Evolutionary conservation across 1,139 yeast species (phyloP).

Genomic region (Kodamaea ohmeri): DNA sequence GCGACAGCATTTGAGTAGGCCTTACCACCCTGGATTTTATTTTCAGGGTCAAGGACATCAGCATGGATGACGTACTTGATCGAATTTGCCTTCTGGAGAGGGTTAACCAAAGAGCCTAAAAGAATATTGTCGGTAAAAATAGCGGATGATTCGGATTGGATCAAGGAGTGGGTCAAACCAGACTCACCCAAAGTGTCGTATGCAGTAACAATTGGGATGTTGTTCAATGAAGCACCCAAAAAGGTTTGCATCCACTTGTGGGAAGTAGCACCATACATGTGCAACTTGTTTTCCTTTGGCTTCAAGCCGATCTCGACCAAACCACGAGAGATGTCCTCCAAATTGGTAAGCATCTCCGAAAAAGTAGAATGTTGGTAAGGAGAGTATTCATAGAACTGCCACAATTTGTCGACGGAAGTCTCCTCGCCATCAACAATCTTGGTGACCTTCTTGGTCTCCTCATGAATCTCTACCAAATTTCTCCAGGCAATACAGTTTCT

Average conservation of each 20-base stretch:
- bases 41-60: conserved; percentile 59
- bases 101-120: conserved; percentile 62
- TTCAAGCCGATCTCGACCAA: conserved; percentile 69
- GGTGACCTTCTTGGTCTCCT: conserved; percentile 70
- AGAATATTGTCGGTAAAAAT: conserved; percentile 81
- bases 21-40: conserved; percentile 63
- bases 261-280: conserved; percentile 83
- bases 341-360: conserved; percentile 50
- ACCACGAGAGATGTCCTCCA: conserved; percentile 69
- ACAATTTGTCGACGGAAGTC: conserved; percentile 69
- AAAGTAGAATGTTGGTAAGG: conserved; percentile 67
- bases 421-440: conserved; percentile 79
- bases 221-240: conserved; percentile 72
- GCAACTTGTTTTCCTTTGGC: conserved; percentile 67
- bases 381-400: conserved; percentile 82
- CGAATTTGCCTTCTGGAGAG: conserved; percentile 61
- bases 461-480: conserved; percentile 66
- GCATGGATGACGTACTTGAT: conserved; percentile 71
- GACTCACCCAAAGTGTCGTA: conserved; percentile 94
- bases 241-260: conserved; percentile 89
- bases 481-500: conserved; percentile 77
- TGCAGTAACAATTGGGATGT: conserved; percentile 89
- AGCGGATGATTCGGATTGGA: conserved; percentile 74
- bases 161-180: conserved; percentile 84
- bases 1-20: conserved; percentile 52